Evolutionary conservation across 768 basidiomycete species (phyloP).

Genomic region (Pulveroboletus ravenelii): DNA sequence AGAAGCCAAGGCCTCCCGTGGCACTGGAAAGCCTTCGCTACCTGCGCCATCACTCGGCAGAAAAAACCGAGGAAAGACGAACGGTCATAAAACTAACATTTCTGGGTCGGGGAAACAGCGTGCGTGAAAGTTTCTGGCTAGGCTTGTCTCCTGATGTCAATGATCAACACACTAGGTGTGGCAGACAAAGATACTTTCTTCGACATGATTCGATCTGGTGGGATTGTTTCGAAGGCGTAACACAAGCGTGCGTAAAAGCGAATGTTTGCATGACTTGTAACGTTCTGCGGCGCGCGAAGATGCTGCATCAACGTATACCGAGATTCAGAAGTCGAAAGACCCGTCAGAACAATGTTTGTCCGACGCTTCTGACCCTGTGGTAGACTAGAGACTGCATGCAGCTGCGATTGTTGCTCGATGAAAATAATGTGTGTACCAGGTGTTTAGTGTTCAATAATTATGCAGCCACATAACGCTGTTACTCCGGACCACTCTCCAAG

Average conservation of each 20-base stretch:
- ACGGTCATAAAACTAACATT: conserved; percentile 50
- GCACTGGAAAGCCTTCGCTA: conserved; percentile 69
- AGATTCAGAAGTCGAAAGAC: not conserved
- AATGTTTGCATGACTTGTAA: not conserved
- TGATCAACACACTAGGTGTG: conserved; percentile 34
- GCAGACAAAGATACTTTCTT: conserved; percentile 75
- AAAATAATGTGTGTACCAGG: too few relatives aligned
- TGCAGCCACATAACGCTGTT: too few relatives aligned
- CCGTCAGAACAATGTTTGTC: not conserved
- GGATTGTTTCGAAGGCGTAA: conserved; percentile 67
- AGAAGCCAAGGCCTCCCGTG: conserved; percentile 56
- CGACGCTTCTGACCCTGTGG: too few relatives aligned
- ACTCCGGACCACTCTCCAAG: too few relatives aligned
- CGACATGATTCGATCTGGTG: conserved; percentile 78
- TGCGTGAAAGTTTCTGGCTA: conserved; percentile 27
- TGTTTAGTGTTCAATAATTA: too few relatives aligned
- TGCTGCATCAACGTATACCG: not conserved
- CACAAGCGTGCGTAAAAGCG: not conserved
- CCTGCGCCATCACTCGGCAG: conserved; percentile 56
- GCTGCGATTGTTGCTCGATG: too few relatives aligned
- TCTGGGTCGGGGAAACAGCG: conserved; percentile 56
- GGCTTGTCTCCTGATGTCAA: not conserved
- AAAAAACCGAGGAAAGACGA: conserved; percentile 45
- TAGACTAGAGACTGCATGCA: too few relatives aligned
- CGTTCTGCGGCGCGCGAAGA: too few relatives aligned